Evolutionary conservation across 495 filamentous ascomycete species (phyloP).

Genomic region (Neurospora sp.): DNA sequence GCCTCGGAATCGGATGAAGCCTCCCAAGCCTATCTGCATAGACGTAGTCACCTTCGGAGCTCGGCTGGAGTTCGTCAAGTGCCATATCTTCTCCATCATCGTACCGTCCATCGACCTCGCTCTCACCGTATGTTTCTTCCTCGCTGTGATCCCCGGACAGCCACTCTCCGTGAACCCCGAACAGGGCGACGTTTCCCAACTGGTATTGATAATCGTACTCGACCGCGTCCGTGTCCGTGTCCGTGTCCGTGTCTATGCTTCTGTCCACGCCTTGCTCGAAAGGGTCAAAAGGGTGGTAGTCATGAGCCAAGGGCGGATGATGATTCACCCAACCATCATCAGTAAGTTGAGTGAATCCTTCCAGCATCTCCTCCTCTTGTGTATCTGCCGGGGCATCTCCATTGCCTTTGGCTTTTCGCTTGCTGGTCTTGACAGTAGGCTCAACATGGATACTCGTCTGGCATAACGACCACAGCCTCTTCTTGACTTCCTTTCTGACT

Average conservation of each 20-base stretch:
- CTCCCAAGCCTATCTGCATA: conserved; percentile 19
- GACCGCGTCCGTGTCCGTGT: neutral
- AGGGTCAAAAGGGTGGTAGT: neutral
- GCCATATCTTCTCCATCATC: neutral
- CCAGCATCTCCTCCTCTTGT: neutral
- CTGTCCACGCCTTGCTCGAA: neutral
- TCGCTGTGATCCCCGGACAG: neutral
- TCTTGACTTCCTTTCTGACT: conserved; percentile 1
- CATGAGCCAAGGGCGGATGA: neutral
- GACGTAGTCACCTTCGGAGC: conserved; percentile 18
- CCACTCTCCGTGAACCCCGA: neutral
- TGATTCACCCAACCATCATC: neutral
- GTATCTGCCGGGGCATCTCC: neutral
- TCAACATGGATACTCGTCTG: conserved; percentile 15
- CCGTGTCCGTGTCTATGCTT: neutral
- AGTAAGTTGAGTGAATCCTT: neutral
- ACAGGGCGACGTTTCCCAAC: neutral
- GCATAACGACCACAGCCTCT: conserved; percentile 16
- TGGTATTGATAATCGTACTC: neutral
- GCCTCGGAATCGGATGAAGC: conserved; percentile 7
- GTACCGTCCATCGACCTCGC: neutral
- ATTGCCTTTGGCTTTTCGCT: neutral
- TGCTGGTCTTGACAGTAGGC: conserved; percentile 1
- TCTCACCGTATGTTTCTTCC: neutral
- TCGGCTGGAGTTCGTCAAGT: neutral